Evolutionary conservation across 805 yeast genomes (phyloP).

Genomic region (Phaffomyces antillensis): DNA sequence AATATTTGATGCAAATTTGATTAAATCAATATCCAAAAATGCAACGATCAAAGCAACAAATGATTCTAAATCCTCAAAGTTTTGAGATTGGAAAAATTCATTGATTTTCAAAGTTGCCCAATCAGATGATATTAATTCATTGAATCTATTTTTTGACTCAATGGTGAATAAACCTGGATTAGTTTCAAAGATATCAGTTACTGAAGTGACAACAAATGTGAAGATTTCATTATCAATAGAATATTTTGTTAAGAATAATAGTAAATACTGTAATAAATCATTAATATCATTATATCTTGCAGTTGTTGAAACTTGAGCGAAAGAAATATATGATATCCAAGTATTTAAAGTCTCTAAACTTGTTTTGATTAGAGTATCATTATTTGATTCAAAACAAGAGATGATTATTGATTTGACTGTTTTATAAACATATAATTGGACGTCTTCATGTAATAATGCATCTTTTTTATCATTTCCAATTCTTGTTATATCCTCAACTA

Average conservation of each 20-base stretch:
- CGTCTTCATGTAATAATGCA: conserved; percentile 29
- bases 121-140: conserved; percentile 31
- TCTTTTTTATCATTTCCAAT: conserved; percentile 18
- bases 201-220: conserved; percentile 8
- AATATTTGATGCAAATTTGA: conserved; percentile 35
- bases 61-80: conserved; percentile 31
- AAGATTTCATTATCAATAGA: conserved; percentile 9
- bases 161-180: conserved; percentile 19
- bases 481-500: conserved; percentile 46
- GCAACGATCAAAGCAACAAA: conserved; percentile 40
- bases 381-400: conserved; percentile 10
- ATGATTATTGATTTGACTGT: conserved; percentile 20
- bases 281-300: conserved; percentile 18
- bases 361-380: conserved; percentile 4
- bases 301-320: conserved; percentile 24
- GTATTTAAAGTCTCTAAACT: conserved; percentile 28
- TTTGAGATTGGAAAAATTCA: conserved; percentile 25
- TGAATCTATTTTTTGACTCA: conserved; percentile 13
- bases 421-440: conserved; percentile 31
- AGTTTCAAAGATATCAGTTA: conserved; percentile 23
- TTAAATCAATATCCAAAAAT: conserved; percentile 39
- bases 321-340: conserved; percentile 33
- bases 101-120: conserved; percentile 40
- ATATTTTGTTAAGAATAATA: conserved; percentile 7
- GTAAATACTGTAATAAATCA: conserved; percentile 14